Evolutionary conservation across 78 protist genomes (phyloP).

Genomic region (Dictyostelium citrinum): DNA sequence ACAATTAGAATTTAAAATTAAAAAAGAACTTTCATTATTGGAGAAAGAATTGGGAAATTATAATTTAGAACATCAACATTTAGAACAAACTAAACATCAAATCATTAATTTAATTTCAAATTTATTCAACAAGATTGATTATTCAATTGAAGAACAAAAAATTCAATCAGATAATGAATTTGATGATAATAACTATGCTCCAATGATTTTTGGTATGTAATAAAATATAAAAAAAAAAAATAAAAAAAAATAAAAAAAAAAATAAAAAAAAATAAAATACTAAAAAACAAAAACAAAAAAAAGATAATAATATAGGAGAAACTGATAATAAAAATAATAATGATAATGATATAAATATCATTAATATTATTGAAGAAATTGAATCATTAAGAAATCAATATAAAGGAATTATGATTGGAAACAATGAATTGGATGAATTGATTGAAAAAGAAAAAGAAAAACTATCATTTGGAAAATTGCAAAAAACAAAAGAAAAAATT

Average conservation of each 20-base stretch:
- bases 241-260: too few relatives aligned
- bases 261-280: too few relatives aligned
- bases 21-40: neutral
- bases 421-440: neutral
- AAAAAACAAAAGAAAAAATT: neutral
- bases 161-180: neutral
- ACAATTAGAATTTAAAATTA: neutral
- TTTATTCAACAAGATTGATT: neutral
- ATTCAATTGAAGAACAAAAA: too few relatives aligned
- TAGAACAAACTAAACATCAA: neutral
- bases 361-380: neutral
- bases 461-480: neutral
- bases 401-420: neutral
- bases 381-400: neutral
- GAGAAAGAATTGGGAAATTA: neutral
- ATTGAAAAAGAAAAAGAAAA: neutral
- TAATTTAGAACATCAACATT: neutral
- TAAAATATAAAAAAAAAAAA: too few relatives aligned
- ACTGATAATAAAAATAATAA: too few relatives aligned
- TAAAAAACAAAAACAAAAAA: too few relatives aligned
- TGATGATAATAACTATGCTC: neutral
- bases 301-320: neutral
- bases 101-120: neutral
- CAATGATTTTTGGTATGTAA: neutral
- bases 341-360: neutral